Base-by-base conservation (phyloP, 257 asterid genomes). In the Solanum chaucha region DNA sequence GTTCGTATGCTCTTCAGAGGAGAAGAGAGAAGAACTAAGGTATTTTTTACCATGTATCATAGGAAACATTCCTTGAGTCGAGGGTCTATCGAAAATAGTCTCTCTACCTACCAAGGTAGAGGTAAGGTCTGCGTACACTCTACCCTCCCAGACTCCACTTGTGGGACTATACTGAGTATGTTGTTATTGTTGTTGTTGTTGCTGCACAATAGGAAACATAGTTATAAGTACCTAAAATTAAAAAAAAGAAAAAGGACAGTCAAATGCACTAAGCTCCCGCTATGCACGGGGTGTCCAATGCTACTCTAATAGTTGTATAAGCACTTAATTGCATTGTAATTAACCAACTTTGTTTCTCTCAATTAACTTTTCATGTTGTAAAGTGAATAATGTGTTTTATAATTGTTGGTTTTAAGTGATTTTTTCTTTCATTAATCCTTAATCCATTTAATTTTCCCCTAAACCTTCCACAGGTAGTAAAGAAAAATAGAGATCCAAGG, bases 401-500 rank as follows among this genome's bases (percentile, higher is more conserved):
- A 55, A 55, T 55, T 55, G 12, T 55, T 32, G 48, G 44, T 83
- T 59, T 58, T 17, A 83, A 19, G 70, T 55, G 30, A 28, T 58
- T 83, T 83, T 83, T 83, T 10, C 48, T 28, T 30, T 51, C 51
- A 24, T 15, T 48, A 19, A 28, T 46, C 36, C 38, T 30, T 14
- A 3, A 8, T 24, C 1, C 5, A 22, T 65, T 51, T 15, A 3
- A 30, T 41, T 67, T 48, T 80, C 32, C 17, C 15, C 24, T 78
- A 11, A 78, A 51, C 28, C 83, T 51, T 48, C 80, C 86, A 32
- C 88, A 97, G 99, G 58, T 83, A 59, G 90, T 97, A 91, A 97
- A 97, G 95, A 96, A 93, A 86, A 95, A 85, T 68, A 93, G 98
- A 88, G 99, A 97, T 91, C 99, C 99, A 41, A 96, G 99, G 90